Evolutionary conservation across 116 monocot species (phyloP), one percentile per base, ranked within the genome.

Genomic region (Posidonia oceanica): DNA sequence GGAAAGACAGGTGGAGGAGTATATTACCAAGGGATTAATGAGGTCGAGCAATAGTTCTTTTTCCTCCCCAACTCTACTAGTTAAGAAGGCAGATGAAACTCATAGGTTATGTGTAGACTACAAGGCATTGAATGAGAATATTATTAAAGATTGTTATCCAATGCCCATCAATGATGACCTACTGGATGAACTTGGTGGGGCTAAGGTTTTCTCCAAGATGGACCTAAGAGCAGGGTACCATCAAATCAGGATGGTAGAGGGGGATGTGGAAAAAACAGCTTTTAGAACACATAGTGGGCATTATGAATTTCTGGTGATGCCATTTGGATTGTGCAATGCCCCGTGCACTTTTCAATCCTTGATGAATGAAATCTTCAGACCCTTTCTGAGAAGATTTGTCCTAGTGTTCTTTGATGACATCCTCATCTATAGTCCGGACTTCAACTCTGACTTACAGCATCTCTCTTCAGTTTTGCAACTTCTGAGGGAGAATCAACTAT

Each of bases 321-420:
- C 66, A 16, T 74, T 74, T 22, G 74, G 74, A 3, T 53, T 66
- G 2, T 36, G 65, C 6, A 74, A 74, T 22, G 56, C 74, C 3
- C 66, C 66, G 0, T 11, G 39, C 0, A 73, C 73, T 1, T 73
- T 73, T 36, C 29, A 53, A 39, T 14, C 42, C 5, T 14, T 52
- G 3, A 73, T 65, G 73, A 73, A 73, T 39, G 0, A 64, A 5
- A 61, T 73, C 4, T 61, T 73, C 7, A 1, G 16, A 3, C 64
- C 62, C 4, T 64, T 37, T 11, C 36, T 64, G 0, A 10, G 54
- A 4, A 64, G 16, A 18, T 73, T 73, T 55, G 53, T 73, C 4
- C 0, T 73, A 3, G 52, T 73, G 13, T 73, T 64, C 11, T 73
- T 73, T 64, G 65, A 73, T 37, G 73, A 73, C 54, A 73, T 73